A percentile compares a stretch with the other conserved stretches of the same genome.
Conservation (phyloP, 2,329 filamentous ascomycete species). For the Metarhizium robertsii region DNA sequence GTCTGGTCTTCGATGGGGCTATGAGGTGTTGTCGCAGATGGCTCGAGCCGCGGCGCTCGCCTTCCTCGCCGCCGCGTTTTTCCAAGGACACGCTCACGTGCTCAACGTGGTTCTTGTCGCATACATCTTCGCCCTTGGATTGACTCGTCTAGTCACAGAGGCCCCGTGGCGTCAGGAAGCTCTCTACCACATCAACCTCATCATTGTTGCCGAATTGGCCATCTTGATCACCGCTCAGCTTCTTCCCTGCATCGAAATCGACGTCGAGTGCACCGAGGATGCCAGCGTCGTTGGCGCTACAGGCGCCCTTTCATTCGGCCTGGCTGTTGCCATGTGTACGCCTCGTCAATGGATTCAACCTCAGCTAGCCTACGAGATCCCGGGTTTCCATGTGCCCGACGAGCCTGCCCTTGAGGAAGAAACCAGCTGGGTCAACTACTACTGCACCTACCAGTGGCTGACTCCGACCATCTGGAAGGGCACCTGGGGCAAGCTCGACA, state of each 20-base stretch:
- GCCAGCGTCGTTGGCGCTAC: conserved; percentile 25
- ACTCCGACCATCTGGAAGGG: conserved; percentile 40
- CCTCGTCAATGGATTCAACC: conserved; percentile 43
- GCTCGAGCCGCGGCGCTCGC: conserved; percentile 28
- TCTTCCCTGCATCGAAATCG: conserved; percentile 33
- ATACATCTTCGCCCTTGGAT: conserved; percentile 34
- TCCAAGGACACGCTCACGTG: conserved; percentile 23
- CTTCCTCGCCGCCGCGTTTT: conserved; percentile 28
- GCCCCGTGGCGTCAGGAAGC: conserved; percentile 35
- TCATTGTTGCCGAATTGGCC: conserved; percentile 26
- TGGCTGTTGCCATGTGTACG: conserved; percentile 32
- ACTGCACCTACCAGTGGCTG: conserved; percentile 41
- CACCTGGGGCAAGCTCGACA: conserved; percentile 31
- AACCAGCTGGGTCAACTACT: conserved; percentile 44
- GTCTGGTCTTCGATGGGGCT: conserved; percentile 29
- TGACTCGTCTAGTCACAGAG: conserved; percentile 31
- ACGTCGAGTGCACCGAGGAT: conserved; percentile 19
- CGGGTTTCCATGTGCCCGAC: conserved; percentile 24
- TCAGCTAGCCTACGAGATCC: conserved; percentile 26
- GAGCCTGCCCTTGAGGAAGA: conserved; percentile 41
- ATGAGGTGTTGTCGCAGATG: conserved; percentile 34
- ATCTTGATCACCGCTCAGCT: conserved; percentile 27
- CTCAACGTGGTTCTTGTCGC: conserved; percentile 25
- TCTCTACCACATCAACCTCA: conserved; percentile 40
- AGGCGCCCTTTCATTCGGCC: conserved; percentile 25